Percentiles rank a stretch among this genome's conserved stretches.
Evolutionary conservation across 371 early-diverging fungal genomes (phyloP).

Genomic region (Rhizopus sp.): DNA sequence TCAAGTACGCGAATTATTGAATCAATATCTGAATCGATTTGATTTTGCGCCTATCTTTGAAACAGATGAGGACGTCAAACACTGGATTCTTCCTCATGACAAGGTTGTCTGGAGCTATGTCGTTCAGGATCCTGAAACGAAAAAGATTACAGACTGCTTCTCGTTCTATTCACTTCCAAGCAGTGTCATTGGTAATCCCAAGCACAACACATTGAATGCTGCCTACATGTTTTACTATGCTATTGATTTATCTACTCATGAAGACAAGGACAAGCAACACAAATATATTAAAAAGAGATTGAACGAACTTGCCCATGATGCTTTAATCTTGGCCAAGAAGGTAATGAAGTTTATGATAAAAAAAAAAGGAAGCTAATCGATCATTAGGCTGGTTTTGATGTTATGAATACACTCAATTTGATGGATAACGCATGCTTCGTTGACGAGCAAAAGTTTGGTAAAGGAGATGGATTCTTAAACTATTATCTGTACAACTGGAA

Average conservation of each 20-base stretch:
- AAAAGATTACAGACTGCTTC: conserved; percentile 80
- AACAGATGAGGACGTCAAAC: conserved; percentile 84
- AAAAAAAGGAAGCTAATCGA: neutral
- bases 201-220: conserved; percentile 79
- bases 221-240: conserved; percentile 96
- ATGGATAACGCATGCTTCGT: conserved; percentile 81
- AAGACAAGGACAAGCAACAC: conserved; percentile 34
- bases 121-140: conserved; percentile 70
- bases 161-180: conserved; percentile 95
- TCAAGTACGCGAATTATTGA: conserved; percentile 71
- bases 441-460: conserved; percentile 85
- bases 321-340: conserved; percentile 76
- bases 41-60: conserved; percentile 76
- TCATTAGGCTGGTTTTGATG: conserved; percentile 72
- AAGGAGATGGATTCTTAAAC: conserved; percentile 92
- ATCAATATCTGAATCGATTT: conserved; percentile 69
- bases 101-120: conserved; percentile 94
- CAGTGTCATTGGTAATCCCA: conserved; percentile 77
- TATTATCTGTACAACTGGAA: conserved; percentile 96
- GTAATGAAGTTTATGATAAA: conserved; percentile 33
- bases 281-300: conserved; percentile 58
- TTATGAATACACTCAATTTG: conserved; percentile 89
- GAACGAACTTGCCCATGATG: conserved; percentile 67
- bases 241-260: conserved; percentile 38
- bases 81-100: conserved; percentile 87